These are phyloP conservation scores for Malassezia slooffiae DNA, from an alignment of 1,284 basidiomycete genomes.

Conservation along the genomic window DNA sequence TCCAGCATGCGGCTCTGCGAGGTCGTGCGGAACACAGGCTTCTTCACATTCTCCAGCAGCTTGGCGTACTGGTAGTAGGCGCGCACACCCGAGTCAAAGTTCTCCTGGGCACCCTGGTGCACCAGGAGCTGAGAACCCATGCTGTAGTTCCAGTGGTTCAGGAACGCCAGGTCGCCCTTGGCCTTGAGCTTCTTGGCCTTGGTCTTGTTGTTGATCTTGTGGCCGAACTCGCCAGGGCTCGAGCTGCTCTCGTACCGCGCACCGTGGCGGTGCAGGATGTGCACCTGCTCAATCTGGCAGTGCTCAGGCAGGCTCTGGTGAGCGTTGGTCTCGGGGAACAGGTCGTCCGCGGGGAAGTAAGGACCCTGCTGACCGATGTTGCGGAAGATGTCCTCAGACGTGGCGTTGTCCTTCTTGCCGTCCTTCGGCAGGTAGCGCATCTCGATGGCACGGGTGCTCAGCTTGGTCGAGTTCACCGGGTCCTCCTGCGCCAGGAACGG, in stretches of 20 bases:
- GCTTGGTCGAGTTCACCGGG: conserved; percentile 15
- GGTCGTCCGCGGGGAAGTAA: conserved; percentile 6
- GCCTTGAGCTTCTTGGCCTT: conserved; percentile 31
- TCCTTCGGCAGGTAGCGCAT: conserved; percentile 21
- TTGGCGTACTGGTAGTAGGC: conserved; percentile 36
- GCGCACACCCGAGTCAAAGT: conserved; percentile 41
- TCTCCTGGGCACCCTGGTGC: conserved; percentile 68
- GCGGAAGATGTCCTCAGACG: conserved; percentile 24
- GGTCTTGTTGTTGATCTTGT: background rate
- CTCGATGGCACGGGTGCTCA: conserved; percentile 12
- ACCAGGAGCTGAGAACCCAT: conserved; percentile 60
- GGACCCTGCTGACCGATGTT: conserved; percentile 17
- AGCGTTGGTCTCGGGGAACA: conserved; percentile 7
- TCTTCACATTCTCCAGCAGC: conserved; percentile 23
- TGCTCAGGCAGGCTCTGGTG: conserved; percentile 3
- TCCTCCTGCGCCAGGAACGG: conserved; percentile 32
- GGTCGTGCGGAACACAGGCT: conserved; percentile 39
- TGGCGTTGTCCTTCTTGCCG: conserved; percentile 13
- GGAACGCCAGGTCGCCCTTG: conserved; percentile 57
- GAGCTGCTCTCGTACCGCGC: conserved; percentile 30
- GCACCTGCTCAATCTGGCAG: conserved; percentile 30
- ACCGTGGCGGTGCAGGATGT: conserved; percentile 41
- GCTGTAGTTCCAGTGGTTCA: conserved; percentile 57
- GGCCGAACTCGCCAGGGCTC: too few relatives aligned
- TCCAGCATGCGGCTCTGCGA: conserved; percentile 66